A percentile compares a stretch with the other conserved stretches of the same genome.
Evolutionary conservation across 2,329 filamentous ascomycete genomes (phyloP).

Genomic region (Xylariaceae sp.): DNA sequence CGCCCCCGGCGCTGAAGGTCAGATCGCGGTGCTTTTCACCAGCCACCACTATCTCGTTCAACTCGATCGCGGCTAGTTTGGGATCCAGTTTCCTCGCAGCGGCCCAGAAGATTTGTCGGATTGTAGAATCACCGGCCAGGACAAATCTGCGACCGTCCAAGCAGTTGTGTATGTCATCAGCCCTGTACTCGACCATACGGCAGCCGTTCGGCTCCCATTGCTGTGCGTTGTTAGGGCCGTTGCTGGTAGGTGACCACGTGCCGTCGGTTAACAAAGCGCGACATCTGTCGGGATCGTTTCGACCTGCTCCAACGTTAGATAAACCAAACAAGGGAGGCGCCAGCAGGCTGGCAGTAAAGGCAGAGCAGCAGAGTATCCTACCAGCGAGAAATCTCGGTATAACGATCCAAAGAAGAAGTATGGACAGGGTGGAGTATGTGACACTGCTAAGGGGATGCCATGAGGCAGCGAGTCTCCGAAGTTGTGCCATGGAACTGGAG

Average conservation of each 20-base stretch:
- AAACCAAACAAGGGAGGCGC: no score
- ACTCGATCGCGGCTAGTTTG: conserved; percentile 32
- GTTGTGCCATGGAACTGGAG: conserved; percentile 20
- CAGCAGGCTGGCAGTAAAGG: no score
- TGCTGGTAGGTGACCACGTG: conserved; percentile 19
- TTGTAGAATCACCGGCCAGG: conserved; percentile 56
- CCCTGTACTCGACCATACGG: conserved; percentile 50
- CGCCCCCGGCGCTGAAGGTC: conserved; percentile 38
- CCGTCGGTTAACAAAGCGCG: conserved; percentile 25
- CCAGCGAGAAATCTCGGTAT: conserved; percentile 17
- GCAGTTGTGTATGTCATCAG: conserved; percentile 48
- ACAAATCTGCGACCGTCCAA: conserved; percentile 47
- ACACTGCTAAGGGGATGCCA: conserved; percentile 21
- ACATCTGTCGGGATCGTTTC: conserved; percentile 23
- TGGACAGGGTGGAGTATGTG: conserved; percentile 17
- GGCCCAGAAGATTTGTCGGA: conserved; percentile 57
- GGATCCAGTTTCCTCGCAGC: conserved; percentile 44
- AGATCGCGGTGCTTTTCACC: conserved; percentile 41
- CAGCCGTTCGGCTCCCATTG: conserved; percentile 58
- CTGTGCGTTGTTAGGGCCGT: conserved; percentile 15
- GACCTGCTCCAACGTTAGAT: conserved; percentile 19
- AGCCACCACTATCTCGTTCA: conserved; percentile 26
- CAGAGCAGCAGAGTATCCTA: no score
- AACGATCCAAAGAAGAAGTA: conserved; percentile 16
- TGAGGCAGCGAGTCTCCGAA: conserved; percentile 20